These are phyloP conservation scores for Naganishia cerealis DNA, from an alignment of 1,284 basidiomycete species.

Conservation along the genomic window DNA sequence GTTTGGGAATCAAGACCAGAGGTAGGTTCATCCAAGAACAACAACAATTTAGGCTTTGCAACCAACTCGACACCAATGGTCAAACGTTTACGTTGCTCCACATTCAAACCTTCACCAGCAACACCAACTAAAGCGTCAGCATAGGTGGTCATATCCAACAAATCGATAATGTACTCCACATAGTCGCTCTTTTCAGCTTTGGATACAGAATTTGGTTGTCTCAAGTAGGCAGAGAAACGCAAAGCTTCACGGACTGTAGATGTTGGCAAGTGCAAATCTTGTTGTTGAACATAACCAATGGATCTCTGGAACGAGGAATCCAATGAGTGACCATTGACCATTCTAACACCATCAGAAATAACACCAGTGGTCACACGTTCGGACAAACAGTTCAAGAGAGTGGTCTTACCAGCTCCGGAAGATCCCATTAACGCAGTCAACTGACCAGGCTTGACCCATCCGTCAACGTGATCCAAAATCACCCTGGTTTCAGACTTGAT, in stretches of 20 bases:
- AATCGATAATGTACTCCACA: too few species aligned
- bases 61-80: too few species aligned
- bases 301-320: constrained; percentile 58
- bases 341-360: constrained; percentile 53
- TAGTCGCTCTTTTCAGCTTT: too few species aligned
- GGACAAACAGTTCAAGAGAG: constrained; percentile 56
- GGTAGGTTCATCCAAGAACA: too few species aligned
- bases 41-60: too few species aligned
- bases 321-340: constrained; percentile 56
- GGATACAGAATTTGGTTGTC: too few species aligned
- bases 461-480: constrained; percentile 57
- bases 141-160: too few species aligned
- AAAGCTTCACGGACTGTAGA: constrained; percentile 73
- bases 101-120: too few species aligned
- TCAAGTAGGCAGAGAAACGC: too few species aligned
- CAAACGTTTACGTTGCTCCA: too few species aligned
- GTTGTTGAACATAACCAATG: constrained; percentile 55
- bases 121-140: too few species aligned
- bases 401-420: constrained; percentile 51
- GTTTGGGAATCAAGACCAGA: too few species aligned
- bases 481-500: constrained; percentile 51
- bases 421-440: constrained; percentile 57
- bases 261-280: constrained; percentile 30
- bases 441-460: constrained; percentile 58
- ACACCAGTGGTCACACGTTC: constrained; percentile 50